Evolutionary conservation across 2,329 filamentous ascomycete species (phyloP), one percentile per base, ranked within the genome.

Genomic region (Dactylellina drechsleri): DNA sequence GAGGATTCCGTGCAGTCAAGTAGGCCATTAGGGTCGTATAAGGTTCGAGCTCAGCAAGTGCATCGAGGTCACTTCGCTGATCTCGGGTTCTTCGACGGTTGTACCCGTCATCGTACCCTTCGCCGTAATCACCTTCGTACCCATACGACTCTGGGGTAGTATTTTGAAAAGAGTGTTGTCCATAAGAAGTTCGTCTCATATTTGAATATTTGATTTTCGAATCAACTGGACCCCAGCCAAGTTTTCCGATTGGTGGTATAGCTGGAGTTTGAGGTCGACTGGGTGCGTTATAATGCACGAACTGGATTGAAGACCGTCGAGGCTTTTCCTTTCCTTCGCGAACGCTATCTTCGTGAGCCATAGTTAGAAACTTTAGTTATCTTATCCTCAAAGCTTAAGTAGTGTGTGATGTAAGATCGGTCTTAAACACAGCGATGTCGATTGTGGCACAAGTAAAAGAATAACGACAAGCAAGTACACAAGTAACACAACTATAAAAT

Each of bases 141-240:
- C 70, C 70, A 64, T 74, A 74, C 41, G 70, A 74, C 62, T 74
- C 70, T 41, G 59, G 56, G n/a, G 70, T 74, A 28, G 70, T 62
- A 45, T 74, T 74, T 64, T 74, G 70, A 45, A 74, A 74, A 18
- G 62, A 62, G 20, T 74, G 70, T 20, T 74, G 70, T 26, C 70
- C 67, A 23, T 58, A 50, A 58, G 62, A 67, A 52, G 70, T 62
- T 62, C 70, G 62, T 64, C 70, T 66, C 70, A 74, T 74, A 28
- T 74, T 74, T 47, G 70, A 74, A 64, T 74, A 74, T 54, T 74
- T 74, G 41, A 74, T 74, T 53, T 66, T 74, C 16, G 70, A 74
- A 58, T 74, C 70, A 41, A 74, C 70, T 36, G 70, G 70, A n/a
- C 70, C 70, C 70, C 70, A 74, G 45, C 62, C 70, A 31, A 74